phyloP scores from a whole-genome alignment of 2,329 filamentous ascomycete genomes.

The Colletotrichum agaves region DNA sequence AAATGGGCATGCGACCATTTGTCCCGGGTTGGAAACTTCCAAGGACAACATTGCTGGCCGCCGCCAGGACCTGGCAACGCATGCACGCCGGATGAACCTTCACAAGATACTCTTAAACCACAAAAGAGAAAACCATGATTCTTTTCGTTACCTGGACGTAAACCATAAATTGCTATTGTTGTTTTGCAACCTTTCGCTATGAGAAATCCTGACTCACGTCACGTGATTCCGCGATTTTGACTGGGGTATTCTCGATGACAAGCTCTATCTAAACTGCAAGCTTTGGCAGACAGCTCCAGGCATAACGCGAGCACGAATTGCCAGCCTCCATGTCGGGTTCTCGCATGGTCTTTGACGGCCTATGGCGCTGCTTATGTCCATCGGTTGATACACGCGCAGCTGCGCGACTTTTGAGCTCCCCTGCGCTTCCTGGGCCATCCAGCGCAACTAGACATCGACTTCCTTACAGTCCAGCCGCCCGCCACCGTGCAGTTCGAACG shows the following conservation, averaged over 20 bases:
- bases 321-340: constrained; percentile 48
- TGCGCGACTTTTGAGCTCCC: constrained; percentile 44
- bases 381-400: constrained; percentile 57
- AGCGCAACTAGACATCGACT: constrained; percentile 12
- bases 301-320: constrained; percentile 1
- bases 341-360: constrained; percentile 62
- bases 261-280: constrained; percentile 14
- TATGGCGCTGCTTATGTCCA: constrained; percentile 73
- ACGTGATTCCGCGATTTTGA: constrained; percentile 15
- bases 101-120: constrained; percentile 23
- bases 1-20: neutral
- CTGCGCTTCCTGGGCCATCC: constrained; percentile 37
- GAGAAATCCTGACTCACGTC: neutral
- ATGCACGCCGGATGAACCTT: constrained; percentile 14
- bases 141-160: neutral
- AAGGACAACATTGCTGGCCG: neutral
- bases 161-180: neutral
- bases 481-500: neutral
- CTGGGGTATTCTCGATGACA: constrained; percentile 13
- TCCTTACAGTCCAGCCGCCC: neutral
- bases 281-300: neutral
- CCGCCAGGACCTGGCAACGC: neutral
- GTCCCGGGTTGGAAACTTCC: neutral
- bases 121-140: constrained; percentile 3
- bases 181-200: neutral